A percentile compares a stretch with the other conserved stretches of the same genome.
These are phyloP conservation scores for Acer yangbiense DNA, from an alignment of 345 rosid genomes.

Conservation along the genomic window DNA sequence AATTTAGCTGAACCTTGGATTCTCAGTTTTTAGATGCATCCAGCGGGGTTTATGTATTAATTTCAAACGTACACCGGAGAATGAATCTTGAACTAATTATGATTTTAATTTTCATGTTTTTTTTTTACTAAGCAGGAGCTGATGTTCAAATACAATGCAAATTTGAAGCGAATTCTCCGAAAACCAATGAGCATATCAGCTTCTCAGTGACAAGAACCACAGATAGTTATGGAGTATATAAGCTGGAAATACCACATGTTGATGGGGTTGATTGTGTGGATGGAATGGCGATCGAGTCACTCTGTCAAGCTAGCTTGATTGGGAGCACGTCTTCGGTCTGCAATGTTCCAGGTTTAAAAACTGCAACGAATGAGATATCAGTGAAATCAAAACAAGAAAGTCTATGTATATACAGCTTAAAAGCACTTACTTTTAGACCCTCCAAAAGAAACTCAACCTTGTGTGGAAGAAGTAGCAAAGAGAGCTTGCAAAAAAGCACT, in stretches of 20 bases:
- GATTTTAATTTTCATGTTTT: neutral
- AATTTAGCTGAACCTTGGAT: too few species aligned
- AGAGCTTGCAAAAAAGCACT: constrained; percentile 25
- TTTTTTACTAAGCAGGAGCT: constrained; percentile 44
- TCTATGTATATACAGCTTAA: constrained; percentile 83
- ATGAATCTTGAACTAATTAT: neutral
- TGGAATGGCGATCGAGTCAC: constrained; percentile 54
- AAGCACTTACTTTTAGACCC: constrained; percentile 73
- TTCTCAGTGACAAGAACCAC: constrained; percentile 84
- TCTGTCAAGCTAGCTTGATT: constrained; percentile 59
- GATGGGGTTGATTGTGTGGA: constrained; percentile 85
- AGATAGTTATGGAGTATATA: constrained; percentile 64
- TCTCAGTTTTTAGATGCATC: too few species aligned
- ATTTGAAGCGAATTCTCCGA: constrained; percentile 67
- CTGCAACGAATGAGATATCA: constrained; percentile 63
- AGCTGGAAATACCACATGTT: constrained; percentile 64
- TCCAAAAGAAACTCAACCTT: constrained; percentile 50
- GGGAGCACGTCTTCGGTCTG: constrained; percentile 44
- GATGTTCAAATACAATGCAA: constrained; percentile 73
- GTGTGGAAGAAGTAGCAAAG: constrained; percentile 37
- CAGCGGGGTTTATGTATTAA: too few species aligned
- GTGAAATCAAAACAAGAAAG: constrained; percentile 74
- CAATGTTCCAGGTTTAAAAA: constrained; percentile 52
- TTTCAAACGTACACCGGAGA: neutral
- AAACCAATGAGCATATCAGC: constrained; percentile 63